Base-by-base conservation (phyloP, 1,284 basidiomycete genomes). In the Apiotrichum akiyoshidainum region DNA sequence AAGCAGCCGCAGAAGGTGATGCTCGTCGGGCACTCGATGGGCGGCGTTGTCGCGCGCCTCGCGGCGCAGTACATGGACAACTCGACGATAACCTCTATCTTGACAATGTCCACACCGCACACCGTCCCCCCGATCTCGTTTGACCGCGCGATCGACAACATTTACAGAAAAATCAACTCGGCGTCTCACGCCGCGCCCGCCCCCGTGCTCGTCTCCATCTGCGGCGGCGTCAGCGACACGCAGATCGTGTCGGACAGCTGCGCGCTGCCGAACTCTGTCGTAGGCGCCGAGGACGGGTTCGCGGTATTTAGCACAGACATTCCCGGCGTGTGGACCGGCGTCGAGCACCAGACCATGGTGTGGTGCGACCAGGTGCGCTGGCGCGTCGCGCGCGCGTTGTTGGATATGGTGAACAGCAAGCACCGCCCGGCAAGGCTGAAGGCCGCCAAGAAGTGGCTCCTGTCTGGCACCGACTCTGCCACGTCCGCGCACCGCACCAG, bases 281-380 rank as follows among this genome's bases (percentile, higher is more conserved):
- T 63, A 0, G 53, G 57, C 6, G 31, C 57, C 5, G 49, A 71
- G 0, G 86, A 86, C 61, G 80, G 89, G 41, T 83, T 87, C 46
- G 88, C 91, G 0, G 81, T 93, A 6, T 97, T 94, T 72, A 89
- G 92, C 0, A 89, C 89, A 22, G 87, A 87, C 1, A 80, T 99
- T 16, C 89, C 94, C 45, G 89, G 90, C 13, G 86, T 88, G 2
- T 97, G 94, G 92, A 92, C 93, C 0, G 90, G 92, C 1, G 90
- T 98, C 5, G 95, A 95, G 41, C 96, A 99, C 75, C 85, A 88
- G 52, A 93, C 92, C 56, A 95, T 98, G 84, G 90, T 98, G 13
- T 99, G 96, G 96, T 99, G 96, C 74, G 91, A 98, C 75, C 96
- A 99, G 77, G 86, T 98, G 17, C 86, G 96, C 34, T 90, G 88